Base-by-base conservation (phyloP, 176 grass and related monocot genomes). In the Oryza officinalis region DNA sequence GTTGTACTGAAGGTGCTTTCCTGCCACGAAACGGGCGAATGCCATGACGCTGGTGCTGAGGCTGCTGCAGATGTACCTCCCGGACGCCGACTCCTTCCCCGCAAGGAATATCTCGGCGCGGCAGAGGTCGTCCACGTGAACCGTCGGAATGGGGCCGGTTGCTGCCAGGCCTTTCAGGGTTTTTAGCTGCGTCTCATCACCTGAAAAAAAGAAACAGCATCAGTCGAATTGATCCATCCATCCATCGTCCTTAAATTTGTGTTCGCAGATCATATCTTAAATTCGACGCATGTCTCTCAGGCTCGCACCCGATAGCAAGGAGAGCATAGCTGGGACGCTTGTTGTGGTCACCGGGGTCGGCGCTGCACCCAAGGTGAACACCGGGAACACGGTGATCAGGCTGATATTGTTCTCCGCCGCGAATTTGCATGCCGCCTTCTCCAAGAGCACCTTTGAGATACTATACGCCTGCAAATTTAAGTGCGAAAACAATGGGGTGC, bases 91-190 rank as follows among this genome's bases (percentile, higher is more conserved):
- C 2, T 15, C 83, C 13, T 63, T 76, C 81, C 94, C 94, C 4
- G 87, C 92, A 7, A 94, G 61, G 75, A 97, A 94, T 13, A 94
- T 26, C 78, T 94, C 87, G 12, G 94, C 94, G 68, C 87, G 76
- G 87, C 91, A 92, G 20, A 94, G 37, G 70, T 97, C 94, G 28
- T 92, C 85, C 13, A 92, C 32, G 52, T 94, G 92, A 9, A 75
- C 52, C 8, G 92, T 15, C 15, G 78, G 13, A 22, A 77, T 25
- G 0, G 72, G 26, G 1, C 79, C 79, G 1, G 72, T 23, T 10
- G 0, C 37, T 50, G 23, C 76, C 6, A 87, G 46, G 37, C 1
- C 10, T 41, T 47, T 67, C 10, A 97, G 80, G 8, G 45, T 72
- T 8, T 74, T 65, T 14, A 94, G 80, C 37, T n/a, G 8, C 27